Evolutionary conservation across 148 eudicot species (phyloP).

Genomic region (Chenopodium quinoa): DNA sequence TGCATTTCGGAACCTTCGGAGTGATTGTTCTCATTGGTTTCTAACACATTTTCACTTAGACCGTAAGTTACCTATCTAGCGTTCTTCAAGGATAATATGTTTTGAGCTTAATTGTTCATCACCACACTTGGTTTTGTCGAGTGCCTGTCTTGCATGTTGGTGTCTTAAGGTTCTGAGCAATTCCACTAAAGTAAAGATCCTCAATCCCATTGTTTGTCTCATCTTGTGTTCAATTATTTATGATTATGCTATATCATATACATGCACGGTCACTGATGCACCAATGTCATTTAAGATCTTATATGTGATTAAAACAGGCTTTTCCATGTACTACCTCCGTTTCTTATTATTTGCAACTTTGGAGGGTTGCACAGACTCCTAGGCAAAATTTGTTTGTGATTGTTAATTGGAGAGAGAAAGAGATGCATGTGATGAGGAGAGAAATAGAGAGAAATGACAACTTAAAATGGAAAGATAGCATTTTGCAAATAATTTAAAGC

Average conservation of each 20-base stretch:
- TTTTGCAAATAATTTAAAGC: no score
- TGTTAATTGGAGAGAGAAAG: no score
- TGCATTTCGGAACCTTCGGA: constrained; percentile 76
- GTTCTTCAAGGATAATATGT: constrained; percentile 5
- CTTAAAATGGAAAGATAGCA: no score
- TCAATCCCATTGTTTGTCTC: not conserved
- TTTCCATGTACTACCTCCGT: no score
- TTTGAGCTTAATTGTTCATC: not conserved
- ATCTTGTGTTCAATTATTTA: not conserved
- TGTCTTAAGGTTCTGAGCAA: not conserved
- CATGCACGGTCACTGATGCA: not conserved
- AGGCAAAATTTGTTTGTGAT: no score
- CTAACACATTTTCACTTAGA: constrained; percentile 90
- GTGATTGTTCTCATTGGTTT: constrained; percentile 91
- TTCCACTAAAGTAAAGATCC: not conserved
- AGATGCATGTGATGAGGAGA: no score
- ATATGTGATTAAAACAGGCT: no score
- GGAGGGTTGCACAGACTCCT: no score
- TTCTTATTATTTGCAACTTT: no score
- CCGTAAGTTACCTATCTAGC: constrained; percentile 53
- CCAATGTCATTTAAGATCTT: not conserved
- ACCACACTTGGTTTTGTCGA: not conserved
- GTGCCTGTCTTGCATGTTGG: not conserved
- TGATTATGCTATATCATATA: not conserved
- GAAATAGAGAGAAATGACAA: no score